Base-by-base conservation (phyloP, 192 early-diverging fungal genomes). In the Podila verticillata region DNA sequence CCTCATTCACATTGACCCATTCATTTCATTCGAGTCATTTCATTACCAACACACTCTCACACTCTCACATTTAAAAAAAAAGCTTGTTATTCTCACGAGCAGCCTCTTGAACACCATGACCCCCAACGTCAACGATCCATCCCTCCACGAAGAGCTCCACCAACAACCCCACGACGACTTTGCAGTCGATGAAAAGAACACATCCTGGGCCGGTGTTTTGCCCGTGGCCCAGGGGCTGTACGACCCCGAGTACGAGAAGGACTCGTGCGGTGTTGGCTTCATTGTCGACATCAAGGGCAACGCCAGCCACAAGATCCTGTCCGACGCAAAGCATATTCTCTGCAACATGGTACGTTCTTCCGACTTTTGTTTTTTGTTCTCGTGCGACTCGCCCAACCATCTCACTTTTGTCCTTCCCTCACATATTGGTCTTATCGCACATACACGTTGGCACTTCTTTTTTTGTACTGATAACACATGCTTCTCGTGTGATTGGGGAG, bases 181-280 rank as follows among this genome's bases (percentile, higher is more conserved):
- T 54, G 72, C 71, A 66, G 69, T 75, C 63, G 26, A 72, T 61
- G 73, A 83, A 54, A 72, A 44, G 61, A 91, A 87, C 72, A 67
- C 48, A 48, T 90, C 86, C 54, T 97, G 96, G 95, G 94, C 96
- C 47, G 91, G 90, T 47, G 88, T 90, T 22, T 70, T 98, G 73
- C 96, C 97, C 20, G 77, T 87, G 48, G 89, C 91, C 51, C 95
- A 96, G 75, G 97, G 93, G 29, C 87, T 97, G 29, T 97, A 97
- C 67, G 84, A 96, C 74, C 96, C 96, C 19, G 87, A 88, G 63
- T 86, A 89, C 75, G 96, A 98, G 86, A 96, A 96, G 70, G 96
- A 97, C 84, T 88, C 96, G 4, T 99, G 98, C 82, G 98, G 98
- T 84, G 98, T 99, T 61, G 98, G 98, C 3, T 99, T 98, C 81